A percentile compares a stretch with the other conserved stretches of the same genome.
Evolutionary conservation across 257 asterid genomes (phyloP).

Genomic region (Plantago elongata): DNA sequence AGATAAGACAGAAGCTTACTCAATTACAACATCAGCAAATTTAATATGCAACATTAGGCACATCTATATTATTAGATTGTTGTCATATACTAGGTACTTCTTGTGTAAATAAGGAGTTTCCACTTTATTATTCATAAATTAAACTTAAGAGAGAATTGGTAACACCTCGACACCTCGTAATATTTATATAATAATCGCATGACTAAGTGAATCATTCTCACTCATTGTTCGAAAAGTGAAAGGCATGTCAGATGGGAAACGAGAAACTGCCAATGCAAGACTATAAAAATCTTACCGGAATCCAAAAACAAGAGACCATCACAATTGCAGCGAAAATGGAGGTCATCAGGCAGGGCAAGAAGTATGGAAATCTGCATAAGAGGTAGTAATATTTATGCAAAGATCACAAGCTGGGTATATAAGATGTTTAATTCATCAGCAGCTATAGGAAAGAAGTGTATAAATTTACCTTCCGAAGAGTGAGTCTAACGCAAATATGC

Average conservation of each 20-base stretch:
- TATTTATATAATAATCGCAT: too few relatives aligned
- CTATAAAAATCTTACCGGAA: conserved; percentile 54
- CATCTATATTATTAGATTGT: too few relatives aligned
- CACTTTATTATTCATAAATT: too few relatives aligned
- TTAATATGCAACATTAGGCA: neutral
- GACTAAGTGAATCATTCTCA: too few relatives aligned
- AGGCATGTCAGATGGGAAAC: too few relatives aligned
- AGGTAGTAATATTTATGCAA: conserved; percentile 3
- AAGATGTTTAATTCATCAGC: neutral
- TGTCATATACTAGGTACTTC: too few relatives aligned
- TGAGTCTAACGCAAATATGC: conserved; percentile 49
- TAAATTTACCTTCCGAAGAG: conserved; percentile 53
- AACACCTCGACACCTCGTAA: too few relatives aligned
- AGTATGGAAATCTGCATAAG: conserved; percentile 63
- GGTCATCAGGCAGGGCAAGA: conserved; percentile 63
- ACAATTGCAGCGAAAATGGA: conserved; percentile 50
- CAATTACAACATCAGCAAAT: neutral
- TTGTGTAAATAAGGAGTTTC: too few relatives aligned
- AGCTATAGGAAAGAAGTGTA: conserved; percentile 1
- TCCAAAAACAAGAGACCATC: conserved; percentile 49
- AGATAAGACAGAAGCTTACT: neutral
- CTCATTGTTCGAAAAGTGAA: too few relatives aligned
- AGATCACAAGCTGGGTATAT: neutral
- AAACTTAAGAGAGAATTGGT: too few relatives aligned
- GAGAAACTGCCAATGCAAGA: neutral